These are phyloP conservation scores for Neopestalotiopsis sp. DNA, from an alignment of 2,329 filamentous ascomycete species.

Conservation along the genomic window DNA sequence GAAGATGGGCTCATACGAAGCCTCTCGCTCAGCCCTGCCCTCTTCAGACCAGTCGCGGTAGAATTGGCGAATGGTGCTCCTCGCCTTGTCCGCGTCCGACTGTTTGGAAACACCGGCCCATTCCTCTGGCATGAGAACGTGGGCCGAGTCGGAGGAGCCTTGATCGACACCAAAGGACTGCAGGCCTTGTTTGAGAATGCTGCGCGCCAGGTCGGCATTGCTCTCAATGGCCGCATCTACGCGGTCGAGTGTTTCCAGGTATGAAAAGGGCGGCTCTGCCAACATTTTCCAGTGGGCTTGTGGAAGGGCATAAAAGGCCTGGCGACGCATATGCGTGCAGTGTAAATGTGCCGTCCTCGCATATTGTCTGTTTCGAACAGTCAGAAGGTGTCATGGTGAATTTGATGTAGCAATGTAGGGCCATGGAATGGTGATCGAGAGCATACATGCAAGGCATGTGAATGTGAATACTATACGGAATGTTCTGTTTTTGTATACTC, in stretches of 20 bases:
- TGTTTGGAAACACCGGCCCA: constrained; percentile 76
- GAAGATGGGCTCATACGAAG: constrained; percentile 78
- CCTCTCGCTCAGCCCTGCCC: constrained; percentile 75
- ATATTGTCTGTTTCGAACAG: constrained; percentile 69
- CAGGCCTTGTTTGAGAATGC: constrained; percentile 75
- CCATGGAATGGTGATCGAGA: neutral
- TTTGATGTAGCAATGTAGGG: neutral
- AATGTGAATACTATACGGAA: neutral
- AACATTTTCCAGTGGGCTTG: constrained; percentile 84
- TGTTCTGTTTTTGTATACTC: constrained; percentile 42
- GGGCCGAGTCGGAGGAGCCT: constrained; percentile 39
- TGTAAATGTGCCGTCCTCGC: constrained; percentile 86
- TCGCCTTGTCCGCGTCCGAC: constrained; percentile 85
- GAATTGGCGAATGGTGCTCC: constrained; percentile 90
- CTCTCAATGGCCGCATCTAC: constrained; percentile 88
- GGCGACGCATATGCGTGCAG: constrained; percentile 86
- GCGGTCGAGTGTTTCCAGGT: constrained; percentile 77
- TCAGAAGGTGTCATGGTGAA: neutral
- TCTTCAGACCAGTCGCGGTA: constrained; percentile 93
- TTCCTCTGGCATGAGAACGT: constrained; percentile 58
- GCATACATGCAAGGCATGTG: neutral
- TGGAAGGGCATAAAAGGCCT: constrained; percentile 91
- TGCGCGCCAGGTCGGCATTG: constrained; percentile 83
- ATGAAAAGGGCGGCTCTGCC: constrained; percentile 79
- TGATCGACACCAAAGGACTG: constrained; percentile 64